Base-by-base conservation (phyloP, 257 asterid genomes). In the Salvia rosmarinus region DNA sequence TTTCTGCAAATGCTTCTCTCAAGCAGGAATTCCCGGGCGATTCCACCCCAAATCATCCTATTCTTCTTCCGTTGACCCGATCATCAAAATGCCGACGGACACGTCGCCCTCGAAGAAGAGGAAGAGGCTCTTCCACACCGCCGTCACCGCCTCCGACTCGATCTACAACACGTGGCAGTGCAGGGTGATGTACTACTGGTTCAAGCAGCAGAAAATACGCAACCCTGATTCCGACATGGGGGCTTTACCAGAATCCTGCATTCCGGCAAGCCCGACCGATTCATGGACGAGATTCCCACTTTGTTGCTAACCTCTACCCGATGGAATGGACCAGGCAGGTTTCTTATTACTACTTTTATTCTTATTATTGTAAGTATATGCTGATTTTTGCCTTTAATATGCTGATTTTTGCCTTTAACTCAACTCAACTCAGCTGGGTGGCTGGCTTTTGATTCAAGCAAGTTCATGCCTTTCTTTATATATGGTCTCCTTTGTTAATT, bases 241-340 rank as follows among this genome's bases (percentile, higher is more conserved):
- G 98, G 98, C 3, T 93, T 90, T 75, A 93, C 98, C 47, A 83
- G 98, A 64, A 86, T 93, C 25, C 72, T 93, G 83, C 98, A 93
- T 75, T 78, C 88, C 57, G 98, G 98, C 1, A 71, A 84, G 3
- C 73, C 89, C 30, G 98, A 93, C 54, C 40, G 50, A 16, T 93
- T 90, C 84, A 89, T 93, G 98, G 95, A 82, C 72, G 98, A 93
- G 88, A 93, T 93, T 66, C 98, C 98, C 46, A 93, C 98, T 49
- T 93, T 42, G 83, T 93, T 51, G 98, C 98, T 59, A 89, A 54
- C 97, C 97, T 8, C 92, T 93, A 19, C 97, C 98, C 32, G 77
- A 87, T 67, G 98, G 98, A 50, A 72, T 82, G 83, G 98, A 93
- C 83, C 98, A 93, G 30, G 30, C 30, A 25, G 30, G 30, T 25